These are phyloP conservation scores for Nematocida homosporus DNA, from an alignment of 371 early-diverging fungal species.

Conservation along the genomic window DNA sequence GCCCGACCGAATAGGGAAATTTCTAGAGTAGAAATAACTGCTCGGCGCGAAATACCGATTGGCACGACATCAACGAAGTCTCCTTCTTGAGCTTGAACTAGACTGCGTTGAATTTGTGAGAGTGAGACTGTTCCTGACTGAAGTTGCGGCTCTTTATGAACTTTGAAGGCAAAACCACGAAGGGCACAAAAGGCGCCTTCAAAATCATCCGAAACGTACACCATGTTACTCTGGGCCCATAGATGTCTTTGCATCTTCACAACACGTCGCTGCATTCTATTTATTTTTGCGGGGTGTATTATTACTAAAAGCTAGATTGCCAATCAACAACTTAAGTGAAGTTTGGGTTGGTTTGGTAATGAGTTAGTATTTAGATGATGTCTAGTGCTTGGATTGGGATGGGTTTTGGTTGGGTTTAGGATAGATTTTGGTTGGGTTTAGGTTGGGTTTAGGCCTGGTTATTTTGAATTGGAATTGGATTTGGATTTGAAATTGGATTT, in stretches of 20 bases:
- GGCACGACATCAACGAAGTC: conserved; percentile 15
- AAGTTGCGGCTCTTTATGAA: neutral
- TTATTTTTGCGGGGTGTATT: conserved; percentile 30
- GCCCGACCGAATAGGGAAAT: conserved; percentile 25
- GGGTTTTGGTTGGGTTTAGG: no score
- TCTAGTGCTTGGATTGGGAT: no score
- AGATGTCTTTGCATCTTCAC: conserved; percentile 43
- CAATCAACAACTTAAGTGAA: no score
- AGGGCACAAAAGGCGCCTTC: conserved; percentile 25
- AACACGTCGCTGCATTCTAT: conserved; percentile 33
- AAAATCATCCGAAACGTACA: conserved; percentile 31
- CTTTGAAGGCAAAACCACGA: conserved; percentile 35
- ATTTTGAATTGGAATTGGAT: no score
- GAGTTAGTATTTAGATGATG: no score
- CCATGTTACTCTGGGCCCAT: conserved; percentile 41
- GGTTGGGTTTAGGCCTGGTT: no score
- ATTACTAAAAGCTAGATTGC: neutral
- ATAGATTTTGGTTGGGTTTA: no score
- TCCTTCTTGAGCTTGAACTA: conserved; percentile 14
- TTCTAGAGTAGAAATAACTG: conserved; percentile 16
- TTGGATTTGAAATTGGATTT: no score
- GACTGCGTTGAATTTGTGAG: conserved; percentile 43
- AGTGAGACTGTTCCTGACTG: conserved; percentile 22
- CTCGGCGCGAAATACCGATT: neutral
- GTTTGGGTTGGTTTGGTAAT: no score